Conservation (phyloP, 192 early-diverging fungal genomes). For the Gonapodya sp. region DNA sequence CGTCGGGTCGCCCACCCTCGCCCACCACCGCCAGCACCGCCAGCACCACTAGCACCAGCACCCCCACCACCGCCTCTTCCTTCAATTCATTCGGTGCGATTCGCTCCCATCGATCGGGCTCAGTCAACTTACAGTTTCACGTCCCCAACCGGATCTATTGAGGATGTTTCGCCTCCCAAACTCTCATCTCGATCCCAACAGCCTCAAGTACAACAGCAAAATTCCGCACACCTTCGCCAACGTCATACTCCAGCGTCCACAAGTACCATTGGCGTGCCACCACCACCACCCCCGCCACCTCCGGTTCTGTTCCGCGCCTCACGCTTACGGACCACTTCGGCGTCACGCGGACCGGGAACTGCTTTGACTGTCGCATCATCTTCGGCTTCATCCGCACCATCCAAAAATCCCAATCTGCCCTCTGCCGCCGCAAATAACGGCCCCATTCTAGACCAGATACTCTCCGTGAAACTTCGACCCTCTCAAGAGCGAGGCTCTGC, state of each 20-base stretch:
- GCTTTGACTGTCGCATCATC: not conserved
- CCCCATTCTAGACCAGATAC: not conserved
- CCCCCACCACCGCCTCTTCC: no score
- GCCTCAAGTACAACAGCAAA: no score
- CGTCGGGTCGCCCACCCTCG: no score
- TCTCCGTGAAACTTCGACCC: not conserved
- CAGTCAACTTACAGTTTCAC: no score
- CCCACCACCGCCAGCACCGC: no score
- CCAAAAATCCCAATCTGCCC: not conserved
- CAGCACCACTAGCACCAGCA: no score
- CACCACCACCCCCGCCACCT: not conserved
- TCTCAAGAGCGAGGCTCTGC: not conserved
- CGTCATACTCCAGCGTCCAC: not conserved
- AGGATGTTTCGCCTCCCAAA: no score
- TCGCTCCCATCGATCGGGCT: no score
- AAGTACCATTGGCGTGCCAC: not conserved
- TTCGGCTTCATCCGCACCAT: not conserved
- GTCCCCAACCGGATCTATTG: no score
- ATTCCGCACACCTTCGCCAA: no score
- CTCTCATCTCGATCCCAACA: no score
- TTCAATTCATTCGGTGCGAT: no score
- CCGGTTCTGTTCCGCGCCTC: not conserved
- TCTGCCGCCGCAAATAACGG: not conserved
- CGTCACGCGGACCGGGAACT: not conserved
- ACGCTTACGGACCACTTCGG: not conserved